These are phyloP conservation scores for Russula dissimulans DNA, from an alignment of 768 basidiomycete species.

Conservation along the genomic window DNA sequence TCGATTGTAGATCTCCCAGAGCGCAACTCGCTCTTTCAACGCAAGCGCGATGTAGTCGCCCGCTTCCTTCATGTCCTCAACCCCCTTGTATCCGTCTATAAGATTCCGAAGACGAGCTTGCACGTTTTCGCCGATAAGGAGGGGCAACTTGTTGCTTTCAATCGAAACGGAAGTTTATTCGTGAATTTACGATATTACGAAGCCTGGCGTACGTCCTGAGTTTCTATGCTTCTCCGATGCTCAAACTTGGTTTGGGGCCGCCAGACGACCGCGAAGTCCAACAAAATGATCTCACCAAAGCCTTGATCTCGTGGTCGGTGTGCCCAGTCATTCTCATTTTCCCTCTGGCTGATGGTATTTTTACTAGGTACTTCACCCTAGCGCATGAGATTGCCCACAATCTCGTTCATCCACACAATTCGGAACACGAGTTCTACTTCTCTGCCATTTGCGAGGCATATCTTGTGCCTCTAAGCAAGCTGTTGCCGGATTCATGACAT, in stretches of 20 bases:
- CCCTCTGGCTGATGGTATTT: background rate
- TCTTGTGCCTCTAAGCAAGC: constrained; percentile 30
- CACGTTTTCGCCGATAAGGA: constrained; percentile 80
- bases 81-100: constrained; percentile 61
- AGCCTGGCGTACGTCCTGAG: constrained; percentile 70
- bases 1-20: constrained; percentile 45
- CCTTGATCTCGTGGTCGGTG: constrained; percentile 72
- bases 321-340: background rate
- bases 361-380: constrained; percentile 72
- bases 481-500: background rate
- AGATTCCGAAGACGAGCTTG: constrained; percentile 59
- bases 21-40: constrained; percentile 37
- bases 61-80: constrained; percentile 66
- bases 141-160: constrained; percentile 89
- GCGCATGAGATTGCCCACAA: constrained; percentile 95
- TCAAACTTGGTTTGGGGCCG: background rate
- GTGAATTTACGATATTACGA: constrained; percentile 80
- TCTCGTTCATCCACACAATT: constrained; percentile 76
- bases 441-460: constrained; percentile 78
- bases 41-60: constrained; percentile 48
- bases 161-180: constrained; percentile 80
- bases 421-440: constrained; percentile 92
- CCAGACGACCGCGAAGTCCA: constrained; percentile 67
- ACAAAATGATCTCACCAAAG: constrained; percentile 42
- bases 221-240: background rate